Evolutionary conservation across 257 asterid species (phyloP), one percentile per base, ranked within the genome.

Genomic region (Marsdenia floribunda): DNA sequence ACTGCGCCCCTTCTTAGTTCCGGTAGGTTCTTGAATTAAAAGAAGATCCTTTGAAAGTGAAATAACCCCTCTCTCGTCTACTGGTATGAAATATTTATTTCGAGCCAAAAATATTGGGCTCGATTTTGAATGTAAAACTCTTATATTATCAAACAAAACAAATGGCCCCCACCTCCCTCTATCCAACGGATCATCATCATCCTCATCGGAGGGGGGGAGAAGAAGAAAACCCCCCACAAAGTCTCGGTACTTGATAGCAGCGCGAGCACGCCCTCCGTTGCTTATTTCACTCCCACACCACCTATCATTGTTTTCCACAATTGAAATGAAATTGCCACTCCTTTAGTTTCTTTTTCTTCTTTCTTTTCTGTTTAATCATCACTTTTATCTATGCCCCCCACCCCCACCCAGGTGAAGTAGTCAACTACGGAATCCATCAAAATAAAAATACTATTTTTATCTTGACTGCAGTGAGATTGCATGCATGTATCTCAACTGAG

Each of bases 221-320:
- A n/a, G n/a, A n/a, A n/a, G n/a, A n/a, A n/a, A n/a, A n/a, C n/a
- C n/a, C 73, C 77, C 72, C 80, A 47, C 37, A 40, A 53, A 21
- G 64, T 78, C 83, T 78, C 40, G 85, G 82, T 76, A 82, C 77
- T 82, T 82, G 79, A 80, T 75, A 77, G 11, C 12, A 42, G 61
- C 83, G 74, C 35, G 1, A 47, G 57, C 75, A 61, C 29, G 46
- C 77, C 79, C 44, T 49, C 47, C 47, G 11, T 44, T 6, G 42
- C 74, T 61, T 35, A 44, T 52, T 53, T 72, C 70, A 63, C 73
- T 57, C 33, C 16, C 2, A 3, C 53, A 46, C 44, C 69, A 35
- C 37, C 64, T 19, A 68, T 55, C 61, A 64, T 73, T 77, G 53
- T 9, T 65, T 15, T 16, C 67, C 59, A 47, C 63, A 18, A 52